A percentile compares a stretch with the other conserved stretches of the same genome.
Conservation (phyloP, 2,329 filamentous ascomycete species). For the Aspergillus costaricaensis region DNA sequence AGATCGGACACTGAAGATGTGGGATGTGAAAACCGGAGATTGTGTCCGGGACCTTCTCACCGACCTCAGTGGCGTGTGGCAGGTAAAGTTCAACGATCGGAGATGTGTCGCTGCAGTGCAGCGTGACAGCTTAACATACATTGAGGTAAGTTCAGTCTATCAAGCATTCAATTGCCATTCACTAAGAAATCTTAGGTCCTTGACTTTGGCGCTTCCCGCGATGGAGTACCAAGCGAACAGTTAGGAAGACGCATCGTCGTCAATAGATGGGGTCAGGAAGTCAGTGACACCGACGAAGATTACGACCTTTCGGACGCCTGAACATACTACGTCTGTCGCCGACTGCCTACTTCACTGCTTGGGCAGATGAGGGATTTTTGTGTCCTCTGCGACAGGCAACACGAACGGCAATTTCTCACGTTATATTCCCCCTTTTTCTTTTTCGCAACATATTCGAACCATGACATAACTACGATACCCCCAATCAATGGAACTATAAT, state of each 20-base stretch:
- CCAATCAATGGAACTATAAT: constrained; percentile 32
- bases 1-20: constrained; percentile 96
- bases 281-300: constrained; percentile 37
- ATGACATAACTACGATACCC: constrained; percentile 41
- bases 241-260: constrained; percentile 73
- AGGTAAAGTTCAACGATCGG: constrained; percentile 95
- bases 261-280: constrained; percentile 43
- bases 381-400: neutral
- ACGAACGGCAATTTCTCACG: constrained; percentile 7
- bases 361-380: neutral
- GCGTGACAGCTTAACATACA: constrained; percentile 86
- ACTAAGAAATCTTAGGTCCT: constrained; percentile 68
- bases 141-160: constrained; percentile 70
- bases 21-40: constrained; percentile 90
- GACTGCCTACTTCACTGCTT: neutral
- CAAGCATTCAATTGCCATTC: constrained; percentile 5
- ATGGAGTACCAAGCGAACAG: constrained; percentile 75
- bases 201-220: constrained; percentile 91
- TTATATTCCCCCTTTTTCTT: constrained; percentile 12
- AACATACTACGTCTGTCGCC: neutral
- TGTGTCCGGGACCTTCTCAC: constrained; percentile 91
- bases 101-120: constrained; percentile 96
- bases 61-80: constrained; percentile 95
- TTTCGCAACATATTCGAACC: constrained; percentile 22
- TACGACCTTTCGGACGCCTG: constrained; percentile 31